A percentile compares a stretch with the other conserved stretches of the same genome.
Conservation (phyloP, 176 grass and related monocot species). For the Musa beccarii region DNA sequence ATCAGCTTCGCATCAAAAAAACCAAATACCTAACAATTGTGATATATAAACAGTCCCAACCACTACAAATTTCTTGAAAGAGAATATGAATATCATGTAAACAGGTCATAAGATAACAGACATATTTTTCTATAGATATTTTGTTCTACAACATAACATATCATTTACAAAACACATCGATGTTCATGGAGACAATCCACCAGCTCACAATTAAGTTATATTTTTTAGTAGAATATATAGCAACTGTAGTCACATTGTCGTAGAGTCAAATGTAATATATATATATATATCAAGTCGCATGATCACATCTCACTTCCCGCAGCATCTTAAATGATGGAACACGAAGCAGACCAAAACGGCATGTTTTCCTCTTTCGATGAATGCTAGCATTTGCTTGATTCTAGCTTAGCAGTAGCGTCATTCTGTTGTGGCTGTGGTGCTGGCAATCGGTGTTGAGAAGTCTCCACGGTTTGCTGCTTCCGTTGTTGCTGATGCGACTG, state of each 20-base stretch:
- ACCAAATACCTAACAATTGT: no score
- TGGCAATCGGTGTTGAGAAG: background rate
- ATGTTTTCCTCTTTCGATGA: background rate
- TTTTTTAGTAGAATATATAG: background rate
- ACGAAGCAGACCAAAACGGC: background rate
- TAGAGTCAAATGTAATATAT: background rate
- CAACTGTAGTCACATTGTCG: background rate
- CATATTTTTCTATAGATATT: background rate
- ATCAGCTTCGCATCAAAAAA: background rate
- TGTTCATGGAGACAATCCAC: background rate
- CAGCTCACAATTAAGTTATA: background rate
- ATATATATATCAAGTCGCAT: background rate
- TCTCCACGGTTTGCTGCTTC: conserved; percentile 19
- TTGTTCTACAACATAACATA: background rate
- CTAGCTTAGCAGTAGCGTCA: background rate
- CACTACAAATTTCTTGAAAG: no score
- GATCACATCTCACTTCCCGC: background rate
- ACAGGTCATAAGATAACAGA: background rate
- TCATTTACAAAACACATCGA: conserved; percentile 9
- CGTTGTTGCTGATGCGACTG: conserved; percentile 66
- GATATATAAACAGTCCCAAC: no score
- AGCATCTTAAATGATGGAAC: background rate
- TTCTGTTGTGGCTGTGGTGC: no score
- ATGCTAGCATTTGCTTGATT: conserved; percentile 9
- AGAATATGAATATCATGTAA: background rate